phyloP scores from a whole-genome alignment of 1,284 basidiomycete species.

The Sphaerobolus stellatus region DNA sequence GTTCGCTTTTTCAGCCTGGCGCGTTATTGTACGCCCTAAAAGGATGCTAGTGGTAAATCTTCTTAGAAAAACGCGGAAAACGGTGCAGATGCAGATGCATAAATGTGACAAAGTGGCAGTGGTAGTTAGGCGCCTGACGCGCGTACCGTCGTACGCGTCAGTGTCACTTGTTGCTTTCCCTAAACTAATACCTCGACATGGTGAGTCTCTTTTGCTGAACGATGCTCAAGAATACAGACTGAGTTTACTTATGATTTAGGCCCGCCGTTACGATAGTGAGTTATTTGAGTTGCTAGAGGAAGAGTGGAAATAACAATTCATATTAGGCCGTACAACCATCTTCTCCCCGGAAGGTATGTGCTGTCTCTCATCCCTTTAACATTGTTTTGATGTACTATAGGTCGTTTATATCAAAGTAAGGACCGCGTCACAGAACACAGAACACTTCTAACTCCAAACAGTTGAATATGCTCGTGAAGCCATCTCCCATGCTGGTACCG shows the following conservation, averaged over 20 bases:
- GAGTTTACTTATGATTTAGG: conserved; percentile 42
- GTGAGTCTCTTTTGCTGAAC: conserved; percentile 21
- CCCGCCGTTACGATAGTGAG: conserved; percentile 88
- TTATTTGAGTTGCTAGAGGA: conserved; percentile 18
- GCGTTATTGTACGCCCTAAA: too few relatives aligned
- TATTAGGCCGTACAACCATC: conserved; percentile 84
- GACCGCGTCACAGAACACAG: conserved; percentile 6
- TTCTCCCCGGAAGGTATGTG: conserved; percentile 90
- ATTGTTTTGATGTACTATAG: conserved; percentile 38
- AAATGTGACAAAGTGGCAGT: too few relatives aligned
- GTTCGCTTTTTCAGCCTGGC: too few relatives aligned
- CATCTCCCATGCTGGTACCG: conserved; percentile 95
- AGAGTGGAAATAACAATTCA: conserved; percentile 17
- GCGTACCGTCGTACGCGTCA: conserved; percentile 4
- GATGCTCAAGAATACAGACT: not conserved
- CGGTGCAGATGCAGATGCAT: too few relatives aligned
- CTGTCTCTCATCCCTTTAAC: conserved; percentile 6
- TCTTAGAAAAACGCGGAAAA: too few relatives aligned
- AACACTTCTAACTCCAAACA: conserved; percentile 30
- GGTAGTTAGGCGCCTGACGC: not conserved
- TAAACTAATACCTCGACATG: conserved; percentile 28
- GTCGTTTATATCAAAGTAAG: conserved; percentile 88
- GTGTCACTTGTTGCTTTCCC: not conserved
- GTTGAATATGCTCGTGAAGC: conserved; percentile 99
- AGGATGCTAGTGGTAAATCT: too few relatives aligned